A percentile compares a stretch with the other conserved stretches of the same genome.
These are phyloP conservation scores for Knoxia roxburghii DNA, from an alignment of 257 asterid genomes.

Conservation along the genomic window DNA sequence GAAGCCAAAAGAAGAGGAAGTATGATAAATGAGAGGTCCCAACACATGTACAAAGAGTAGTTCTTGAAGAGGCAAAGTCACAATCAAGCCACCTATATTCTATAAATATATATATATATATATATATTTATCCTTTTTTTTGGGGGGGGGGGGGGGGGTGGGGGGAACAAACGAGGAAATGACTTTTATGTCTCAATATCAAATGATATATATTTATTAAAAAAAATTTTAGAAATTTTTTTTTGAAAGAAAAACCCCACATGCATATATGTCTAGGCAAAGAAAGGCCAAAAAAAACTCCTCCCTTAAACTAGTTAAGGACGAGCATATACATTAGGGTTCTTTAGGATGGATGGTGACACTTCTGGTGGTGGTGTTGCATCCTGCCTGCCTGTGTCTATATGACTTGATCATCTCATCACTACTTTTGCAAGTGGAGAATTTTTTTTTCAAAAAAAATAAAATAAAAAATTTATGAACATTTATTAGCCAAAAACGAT, in stretches of 20 bases:
- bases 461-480: not conserved
- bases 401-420: constrained; percentile 16
- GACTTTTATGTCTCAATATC: constrained; percentile 21
- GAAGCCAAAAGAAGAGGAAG: not conserved
- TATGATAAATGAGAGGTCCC: constrained; percentile 33
- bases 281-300: constrained; percentile 5
- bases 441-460: not conserved
- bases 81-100: constrained; percentile 42
- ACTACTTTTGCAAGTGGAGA: constrained; percentile 14
- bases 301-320: not conserved
- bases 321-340: constrained; percentile 34
- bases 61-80: constrained; percentile 31
- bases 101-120: too few species aligned
- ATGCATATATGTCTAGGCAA: too few species aligned
- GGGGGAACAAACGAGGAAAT: constrained; percentile 34
- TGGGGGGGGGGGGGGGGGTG: too few species aligned
- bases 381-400: not conserved
- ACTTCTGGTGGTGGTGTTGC: constrained; percentile 17
- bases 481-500: too few species aligned
- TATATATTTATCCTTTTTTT: too few species aligned
- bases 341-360: constrained; percentile 30
- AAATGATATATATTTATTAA: too few species aligned
- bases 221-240: too few species aligned
- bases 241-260: not conserved
- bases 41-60: constrained; percentile 32